Evolutionary conservation across 2,329 filamentous ascomycete species (phyloP).

Genomic region (Ceratocystis variospora): DNA sequence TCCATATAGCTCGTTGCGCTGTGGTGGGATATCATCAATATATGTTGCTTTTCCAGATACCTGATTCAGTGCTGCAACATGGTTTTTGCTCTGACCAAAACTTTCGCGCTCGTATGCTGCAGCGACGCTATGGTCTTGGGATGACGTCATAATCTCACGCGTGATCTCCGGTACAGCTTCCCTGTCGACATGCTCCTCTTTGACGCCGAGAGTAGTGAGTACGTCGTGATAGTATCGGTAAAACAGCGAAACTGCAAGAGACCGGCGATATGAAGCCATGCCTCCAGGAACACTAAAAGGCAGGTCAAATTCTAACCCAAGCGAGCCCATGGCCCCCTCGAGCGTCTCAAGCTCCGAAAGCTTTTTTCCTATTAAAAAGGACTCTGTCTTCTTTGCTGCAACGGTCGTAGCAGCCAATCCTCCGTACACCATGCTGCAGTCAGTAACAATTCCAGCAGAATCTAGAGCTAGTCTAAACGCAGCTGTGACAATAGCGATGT

Average conservation of each 20-base stretch:
- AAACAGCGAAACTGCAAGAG: constrained; percentile 83
- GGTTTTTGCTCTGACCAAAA: constrained; percentile 71
- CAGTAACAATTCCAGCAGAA: constrained; percentile 54
- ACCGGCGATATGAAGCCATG: constrained; percentile 93
- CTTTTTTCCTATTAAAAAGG: constrained; percentile 61
- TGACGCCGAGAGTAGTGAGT: constrained; percentile 40
- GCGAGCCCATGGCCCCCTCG: constrained; percentile 75
- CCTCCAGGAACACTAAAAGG: constrained; percentile 85
- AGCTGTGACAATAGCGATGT: constrained; percentile 92
- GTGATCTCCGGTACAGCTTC: constrained; percentile 77
- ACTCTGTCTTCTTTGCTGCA: constrained; percentile 64
- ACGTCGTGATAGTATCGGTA: constrained; percentile 94
- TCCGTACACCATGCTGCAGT: constrained; percentile 74
- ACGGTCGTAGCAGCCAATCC: constrained; percentile 90
- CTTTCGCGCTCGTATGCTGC: constrained; percentile 68
- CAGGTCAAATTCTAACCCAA: constrained; percentile 83
- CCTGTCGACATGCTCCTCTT: constrained; percentile 43
- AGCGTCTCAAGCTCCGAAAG: constrained; percentile 71
- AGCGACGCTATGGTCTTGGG: constrained; percentile 62
- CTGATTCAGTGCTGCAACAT: constrained; percentile 86
- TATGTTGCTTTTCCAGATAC: constrained; percentile 90
- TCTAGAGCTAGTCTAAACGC: constrained; percentile 64
- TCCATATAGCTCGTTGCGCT: constrained; percentile 79
- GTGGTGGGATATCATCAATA: constrained; percentile 79
- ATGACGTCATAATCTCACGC: constrained; percentile 64